These are phyloP conservation scores for Lachnellula cervina DNA, from an alignment of 2,329 filamentous ascomycete genomes.

Conservation along the genomic window DNA sequence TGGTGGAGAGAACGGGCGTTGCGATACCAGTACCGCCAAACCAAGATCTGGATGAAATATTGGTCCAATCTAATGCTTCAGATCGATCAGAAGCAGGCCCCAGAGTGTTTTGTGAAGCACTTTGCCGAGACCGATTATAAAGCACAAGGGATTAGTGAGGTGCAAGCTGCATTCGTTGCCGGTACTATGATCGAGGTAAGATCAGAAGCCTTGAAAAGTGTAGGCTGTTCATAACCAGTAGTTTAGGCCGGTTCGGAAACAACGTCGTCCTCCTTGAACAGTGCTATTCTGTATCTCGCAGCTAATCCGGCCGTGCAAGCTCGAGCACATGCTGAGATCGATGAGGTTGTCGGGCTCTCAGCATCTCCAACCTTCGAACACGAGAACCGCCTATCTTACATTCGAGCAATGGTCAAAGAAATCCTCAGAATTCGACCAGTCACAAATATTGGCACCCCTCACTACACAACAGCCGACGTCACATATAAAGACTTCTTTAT, in stretches of 20 bases:
- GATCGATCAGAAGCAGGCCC: background rate
- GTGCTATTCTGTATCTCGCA: background rate
- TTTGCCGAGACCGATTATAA: background rate
- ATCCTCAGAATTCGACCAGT: constrained; percentile 41
- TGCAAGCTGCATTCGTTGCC: background rate
- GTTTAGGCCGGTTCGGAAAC: constrained; percentile 38
- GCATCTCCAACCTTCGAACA: constrained; percentile 44
- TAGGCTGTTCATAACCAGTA: constrained; percentile 9
- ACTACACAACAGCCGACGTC: constrained; percentile 49
- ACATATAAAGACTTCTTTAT: constrained; percentile 49
- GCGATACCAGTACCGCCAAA: background rate
- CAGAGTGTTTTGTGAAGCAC: background rate
- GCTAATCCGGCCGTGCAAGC: constrained; percentile 31
- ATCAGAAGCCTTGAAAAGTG: background rate
- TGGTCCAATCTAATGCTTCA: background rate
- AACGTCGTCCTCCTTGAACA: constrained; percentile 14
- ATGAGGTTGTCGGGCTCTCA: constrained; percentile 40
- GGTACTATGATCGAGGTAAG: background rate
- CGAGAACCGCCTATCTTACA: constrained; percentile 36
- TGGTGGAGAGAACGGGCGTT: background rate
- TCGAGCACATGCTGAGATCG: constrained; percentile 44
- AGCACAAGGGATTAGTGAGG: background rate
- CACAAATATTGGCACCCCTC: constrained; percentile 46
- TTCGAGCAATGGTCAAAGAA: constrained; percentile 43
- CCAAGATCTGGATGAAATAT: background rate